These are phyloP conservation scores for Scedosporium dehoogii DNA, from an alignment of 2,329 filamentous ascomycete genomes.

Conservation along the genomic window DNA sequence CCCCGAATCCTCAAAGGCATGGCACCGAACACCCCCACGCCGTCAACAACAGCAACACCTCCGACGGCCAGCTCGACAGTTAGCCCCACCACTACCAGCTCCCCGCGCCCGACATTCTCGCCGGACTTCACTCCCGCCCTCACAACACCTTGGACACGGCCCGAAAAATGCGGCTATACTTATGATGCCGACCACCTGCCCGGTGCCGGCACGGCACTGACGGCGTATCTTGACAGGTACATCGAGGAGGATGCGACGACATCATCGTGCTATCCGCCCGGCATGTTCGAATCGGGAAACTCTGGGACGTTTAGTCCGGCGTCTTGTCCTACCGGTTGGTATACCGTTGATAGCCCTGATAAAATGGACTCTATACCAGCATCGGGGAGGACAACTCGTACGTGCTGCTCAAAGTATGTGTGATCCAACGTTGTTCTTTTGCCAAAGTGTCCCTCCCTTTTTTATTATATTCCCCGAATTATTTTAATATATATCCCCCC, in stretches of 20 bases:
- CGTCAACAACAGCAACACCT: neutral
- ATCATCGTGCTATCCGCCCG: constrained; percentile 28
- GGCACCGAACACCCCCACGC: neutral
- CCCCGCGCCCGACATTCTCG: neutral
- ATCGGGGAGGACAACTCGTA: constrained; percentile 26
- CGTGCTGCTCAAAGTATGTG: constrained; percentile 31
- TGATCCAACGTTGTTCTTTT: too few relatives aligned
- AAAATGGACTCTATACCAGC: constrained; percentile 15
- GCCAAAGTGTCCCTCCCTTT: neutral
- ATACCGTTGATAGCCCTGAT: constrained; percentile 20
- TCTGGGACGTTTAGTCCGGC: constrained; percentile 30
- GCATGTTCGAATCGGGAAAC: constrained; percentile 26
- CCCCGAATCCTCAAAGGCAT: neutral
- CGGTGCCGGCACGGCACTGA: constrained; percentile 17
- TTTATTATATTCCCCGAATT: neutral
- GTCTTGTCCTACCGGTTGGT: constrained; percentile 29
- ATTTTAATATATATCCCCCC: neutral
- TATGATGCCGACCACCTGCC: constrained; percentile 20
- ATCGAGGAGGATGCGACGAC: constrained; percentile 24
- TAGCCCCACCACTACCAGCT: neutral
- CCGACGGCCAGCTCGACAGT: constrained; percentile 2
- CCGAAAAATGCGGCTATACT: constrained; percentile 27
- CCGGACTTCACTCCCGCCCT: constrained; percentile 19
- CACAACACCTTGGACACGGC: constrained; percentile 26
- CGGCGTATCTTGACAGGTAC: constrained; percentile 27